Conservation (phyloP, 495 filamentous ascomycete species). For the Penicillium goetzii region DNA sequence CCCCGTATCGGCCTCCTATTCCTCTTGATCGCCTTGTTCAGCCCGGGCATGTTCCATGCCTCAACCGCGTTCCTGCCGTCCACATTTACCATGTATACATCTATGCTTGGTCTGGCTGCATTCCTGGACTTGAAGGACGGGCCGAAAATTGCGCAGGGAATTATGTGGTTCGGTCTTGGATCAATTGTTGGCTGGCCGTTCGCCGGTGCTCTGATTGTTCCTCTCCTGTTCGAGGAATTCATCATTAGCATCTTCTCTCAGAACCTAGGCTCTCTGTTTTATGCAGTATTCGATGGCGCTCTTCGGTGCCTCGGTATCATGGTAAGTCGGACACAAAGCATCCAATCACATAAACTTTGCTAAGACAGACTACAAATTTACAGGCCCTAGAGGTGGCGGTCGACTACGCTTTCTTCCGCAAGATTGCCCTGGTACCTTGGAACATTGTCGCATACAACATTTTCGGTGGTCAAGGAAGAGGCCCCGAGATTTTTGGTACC, state of each 20-base stretch:
- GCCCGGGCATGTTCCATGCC: slow-evolving; percentile 91
- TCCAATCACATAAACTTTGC: slow-evolving; percentile 17
- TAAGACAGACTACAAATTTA: slow-evolving; percentile 21
- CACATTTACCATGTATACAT: slow-evolving; percentile 95
- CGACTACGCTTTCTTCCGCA: slow-evolving; percentile 82
- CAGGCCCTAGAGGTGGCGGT: slow-evolving; percentile 63
- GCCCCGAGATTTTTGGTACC: slow-evolving; percentile 92
- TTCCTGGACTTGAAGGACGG: slow-evolving; percentile 86
- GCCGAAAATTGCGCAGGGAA: slow-evolving; percentile 74
- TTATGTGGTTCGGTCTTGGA: slow-evolving; percentile 92
- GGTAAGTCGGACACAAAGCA: slow-evolving; percentile 54
- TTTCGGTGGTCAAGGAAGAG: slow-evolving; percentile 73
- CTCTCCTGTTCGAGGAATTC: slow-evolving; percentile 78
- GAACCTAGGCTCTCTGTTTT: slow-evolving; percentile 56
- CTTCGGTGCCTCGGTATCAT: slow-evolving; percentile 67
- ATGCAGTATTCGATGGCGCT: slow-evolving; percentile 66
- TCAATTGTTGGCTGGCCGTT: slow-evolving; percentile 96
- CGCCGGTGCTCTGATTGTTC: slow-evolving; percentile 77
- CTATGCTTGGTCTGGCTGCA: slow-evolving; percentile 80
- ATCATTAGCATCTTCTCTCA: slow-evolving; percentile 64
- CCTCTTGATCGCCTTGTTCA: slow-evolving; percentile 71
- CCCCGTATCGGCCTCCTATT: slow-evolving; percentile 83
- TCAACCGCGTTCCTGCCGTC: slow-evolving; percentile 87
- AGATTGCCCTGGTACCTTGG: slow-evolving; percentile 75
- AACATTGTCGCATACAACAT: slow-evolving; percentile 98